Evolutionary conservation across 495 filamentous ascomycete genomes (phyloP), one percentile per base, ranked within the genome.

Genomic region (Aspergillus cavernicola): DNA sequence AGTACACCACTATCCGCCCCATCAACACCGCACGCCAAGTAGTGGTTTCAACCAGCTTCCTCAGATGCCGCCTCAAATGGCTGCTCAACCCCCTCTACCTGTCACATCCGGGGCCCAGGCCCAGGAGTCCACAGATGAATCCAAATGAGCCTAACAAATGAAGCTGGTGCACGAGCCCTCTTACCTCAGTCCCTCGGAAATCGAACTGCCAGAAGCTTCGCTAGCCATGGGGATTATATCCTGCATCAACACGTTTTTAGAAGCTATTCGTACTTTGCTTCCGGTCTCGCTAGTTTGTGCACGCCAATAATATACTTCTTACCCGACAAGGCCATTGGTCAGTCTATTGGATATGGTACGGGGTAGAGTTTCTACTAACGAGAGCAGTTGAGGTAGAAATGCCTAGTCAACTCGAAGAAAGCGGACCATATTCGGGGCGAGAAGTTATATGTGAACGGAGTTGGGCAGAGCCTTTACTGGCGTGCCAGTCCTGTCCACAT

Each of bases 1-100:
- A 60, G 68, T 74, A 55, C 82, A 86, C 59, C 83, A 87, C 53
- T 85, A 82, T 60, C 83, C 81, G 9, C 80, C 75, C 36, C 76
- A 79, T 52, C 72, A 80, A 36, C 80, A 85, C 50, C 83, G 82
- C 33, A 79, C 77, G 19, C 78, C 78, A 26, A 79, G 74, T 63
- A 82, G 75, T 53, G 79, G 77, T 49, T 83, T 82, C 58, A 81
- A 76, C 49, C 80, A 81, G 45, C 74, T 77, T 37, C 66, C 71
- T 46, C 80, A 78, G 50, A 64, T 71, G 15, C 69, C 76, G 15
- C 66, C 74, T 56, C 79, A 79, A 22, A 69, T 73, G 56, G 64
- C 71, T 43, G 56, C 68, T 53, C 74, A 75, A 42, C 60, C 72
- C 16, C 59, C 71, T 18, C 61, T 74, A n/a, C 68, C 69, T 26